Conservation (phyloP, 768 basidiomycete genomes). For the Termitomyces sp. region DNA sequence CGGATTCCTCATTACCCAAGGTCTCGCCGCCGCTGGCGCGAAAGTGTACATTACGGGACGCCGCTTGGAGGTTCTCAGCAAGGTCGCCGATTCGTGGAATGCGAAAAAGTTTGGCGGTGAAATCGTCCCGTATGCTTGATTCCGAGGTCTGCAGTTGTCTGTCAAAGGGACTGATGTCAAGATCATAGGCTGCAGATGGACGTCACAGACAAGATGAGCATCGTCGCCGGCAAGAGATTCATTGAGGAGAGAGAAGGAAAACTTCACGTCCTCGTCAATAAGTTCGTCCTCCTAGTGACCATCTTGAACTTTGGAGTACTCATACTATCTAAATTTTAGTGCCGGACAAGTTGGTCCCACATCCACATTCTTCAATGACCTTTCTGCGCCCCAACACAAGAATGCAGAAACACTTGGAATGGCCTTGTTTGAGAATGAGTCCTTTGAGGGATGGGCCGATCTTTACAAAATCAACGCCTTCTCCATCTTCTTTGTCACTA, state of each 20-base stretch:
- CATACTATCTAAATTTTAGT: constrained; percentile 29
- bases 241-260: constrained; percentile 61
- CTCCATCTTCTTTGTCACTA: constrained; percentile 74
- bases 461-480: constrained; percentile 67
- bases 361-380: constrained; percentile 53
- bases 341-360: constrained; percentile 71
- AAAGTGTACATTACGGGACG: constrained; percentile 79
- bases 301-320: neutral
- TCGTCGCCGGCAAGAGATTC: constrained; percentile 45
- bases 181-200: constrained; percentile 54
- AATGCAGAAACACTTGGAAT: constrained; percentile 60
- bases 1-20: constrained; percentile 62
- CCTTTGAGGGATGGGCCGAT: constrained; percentile 56
- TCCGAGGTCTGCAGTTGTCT: neutral
- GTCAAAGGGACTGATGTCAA: neutral
- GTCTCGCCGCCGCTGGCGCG: constrained; percentile 72
- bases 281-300: constrained; percentile 38
- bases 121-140: constrained; percentile 49
- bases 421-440: constrained; percentile 67
- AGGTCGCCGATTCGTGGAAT: constrained; percentile 45
- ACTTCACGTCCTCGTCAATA: constrained; percentile 78
- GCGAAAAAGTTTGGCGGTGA: constrained; percentile 37
- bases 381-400: constrained; percentile 51
- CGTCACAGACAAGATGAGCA: constrained; percentile 65
- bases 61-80: constrained; percentile 59